Evolutionary conservation across 2,329 filamentous ascomycete species (phyloP), one percentile per base, ranked within the genome.

Genomic region (Emergomyces africanus): DNA sequence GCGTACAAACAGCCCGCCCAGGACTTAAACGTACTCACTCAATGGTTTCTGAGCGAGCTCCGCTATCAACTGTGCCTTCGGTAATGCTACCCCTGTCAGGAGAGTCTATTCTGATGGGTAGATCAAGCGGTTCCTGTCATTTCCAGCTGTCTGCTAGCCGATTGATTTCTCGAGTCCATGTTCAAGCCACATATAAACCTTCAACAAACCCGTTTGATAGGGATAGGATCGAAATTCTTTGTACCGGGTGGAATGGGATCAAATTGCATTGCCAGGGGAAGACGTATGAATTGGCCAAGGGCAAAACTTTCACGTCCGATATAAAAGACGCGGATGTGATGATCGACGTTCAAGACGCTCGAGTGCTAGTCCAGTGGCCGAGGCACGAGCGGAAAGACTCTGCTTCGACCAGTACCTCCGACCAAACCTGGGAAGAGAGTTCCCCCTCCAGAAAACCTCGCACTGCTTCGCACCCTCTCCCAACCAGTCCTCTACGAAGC

Each of bases 41-140:
- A 28, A 76, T 79, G 59, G 76, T 84, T 60, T 87, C 88, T 2
- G 90, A 95, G 77, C 87, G 94, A 68, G 84, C 84, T 66, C 94
- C 94, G 46, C 81, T 99, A 57, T 86, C 86, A 57, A 83, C 87
- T 56, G 85, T 99, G 56, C 90, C 90, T n/a, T 84, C 85, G 25
- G 79, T 97, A 63, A 83, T 89, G 70, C 82, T 97, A 20, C 85
- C 86, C 58, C 86, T 85, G 65, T 89, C 88, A 74, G 91, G 92
- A 63, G 89, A 95, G 67, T 78, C 84, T 15, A 76, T 96, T 39
- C 81, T 87, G 62, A 94, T 99, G 87, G 94, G 94, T 63, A 84
- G 94, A 64, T 96, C 91, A 5, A 96, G 89, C 76, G 92, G 90
- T 74, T 95, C 91, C 15, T 95, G 90, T n/a, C 85, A 96, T 70